These are phyloP conservation scores for Chlorella sp. DNA, from an alignment of 139 green algal genomes.

Conservation along the genomic window DNA sequence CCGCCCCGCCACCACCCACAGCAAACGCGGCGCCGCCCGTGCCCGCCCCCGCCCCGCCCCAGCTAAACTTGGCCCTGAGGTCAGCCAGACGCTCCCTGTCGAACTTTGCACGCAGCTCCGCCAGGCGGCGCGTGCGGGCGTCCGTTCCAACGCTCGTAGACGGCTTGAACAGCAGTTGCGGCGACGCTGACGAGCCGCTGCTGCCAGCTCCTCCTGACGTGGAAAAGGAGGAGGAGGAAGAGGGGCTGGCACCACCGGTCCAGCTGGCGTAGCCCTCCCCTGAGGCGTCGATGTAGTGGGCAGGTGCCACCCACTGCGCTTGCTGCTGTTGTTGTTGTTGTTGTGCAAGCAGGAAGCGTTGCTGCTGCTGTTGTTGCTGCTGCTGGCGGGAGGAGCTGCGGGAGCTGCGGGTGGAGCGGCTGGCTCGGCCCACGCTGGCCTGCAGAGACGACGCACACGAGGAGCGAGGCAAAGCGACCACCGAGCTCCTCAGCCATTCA, in stretches of 20 bases:
- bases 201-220: neutral
- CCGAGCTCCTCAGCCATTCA: too few species aligned
- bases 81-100: constrained; percentile 21
- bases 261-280: constrained; percentile 14
- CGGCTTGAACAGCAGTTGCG: neutral
- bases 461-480: too few species aligned
- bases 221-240: neutral
- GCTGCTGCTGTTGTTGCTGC: too few species aligned
- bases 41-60: constrained; percentile 13
- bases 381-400: too few species aligned
- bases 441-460: neutral
- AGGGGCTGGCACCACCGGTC: neutral
- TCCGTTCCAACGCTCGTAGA: neutral
- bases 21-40: neutral
- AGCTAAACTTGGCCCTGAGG: constrained; percentile 29
- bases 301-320: neutral
- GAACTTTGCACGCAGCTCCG: constrained; percentile 33
- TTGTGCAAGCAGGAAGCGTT: too few species aligned
- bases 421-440: neutral
- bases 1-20: neutral
- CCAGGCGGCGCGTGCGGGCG: neutral
- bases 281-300: constrained; percentile 5
- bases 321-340: too few species aligned
- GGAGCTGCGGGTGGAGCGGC: too few species aligned
- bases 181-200: neutral